Evolutionary conservation across 495 filamentous ascomycete species (phyloP), one percentile per base, ranked within the genome.

Genomic region (Neurospora sp.): DNA sequence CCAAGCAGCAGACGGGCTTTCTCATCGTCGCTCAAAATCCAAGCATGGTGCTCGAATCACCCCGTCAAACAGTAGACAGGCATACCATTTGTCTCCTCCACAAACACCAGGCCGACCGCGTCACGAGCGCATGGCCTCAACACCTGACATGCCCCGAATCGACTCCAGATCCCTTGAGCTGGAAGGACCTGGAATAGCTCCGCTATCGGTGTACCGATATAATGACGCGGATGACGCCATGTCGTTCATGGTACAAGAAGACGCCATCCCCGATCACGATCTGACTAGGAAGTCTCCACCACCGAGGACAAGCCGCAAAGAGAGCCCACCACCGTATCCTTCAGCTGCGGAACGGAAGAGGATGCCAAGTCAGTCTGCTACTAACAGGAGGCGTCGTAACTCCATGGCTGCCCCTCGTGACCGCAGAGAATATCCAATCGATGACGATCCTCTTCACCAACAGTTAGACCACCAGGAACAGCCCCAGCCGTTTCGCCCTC

Each of bases 171-270:
- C 53, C 14, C 53, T 66, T 18, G 53, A 66, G 53, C 27, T 66
- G 27, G 53, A 35, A 66, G 53, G 53, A 66, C 53, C 53, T 37
- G 53, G 53, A 66, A 66, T 66, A 66, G 53, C 53, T 35, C 53
- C 53, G 53, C 27, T 66, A 66, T 66, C 53, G 1, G 35, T 66
- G 37, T 72, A 69, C 48, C 42, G 61, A 12, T 44, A 71, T 31
- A 69, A 71, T 27, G 73, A 76, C 20, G 68, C 74, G 9, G 74
- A 72, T 22, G 77, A 78, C 11, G 73, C 76, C 61, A 41, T 80
- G n/a, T 70, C 76, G 16, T 80, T 78, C 72, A 80, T 80, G 79
- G 70, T 73, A 14, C 76, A 78, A 11, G 77, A 75, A 6, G 71
- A 61, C 10, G 75, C 75, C 35, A 61, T 71, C 22, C 74, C 72